phyloP scores from a whole-genome alignment of 306 rosid species.

The Cucurbita argyrosperma region DNA sequence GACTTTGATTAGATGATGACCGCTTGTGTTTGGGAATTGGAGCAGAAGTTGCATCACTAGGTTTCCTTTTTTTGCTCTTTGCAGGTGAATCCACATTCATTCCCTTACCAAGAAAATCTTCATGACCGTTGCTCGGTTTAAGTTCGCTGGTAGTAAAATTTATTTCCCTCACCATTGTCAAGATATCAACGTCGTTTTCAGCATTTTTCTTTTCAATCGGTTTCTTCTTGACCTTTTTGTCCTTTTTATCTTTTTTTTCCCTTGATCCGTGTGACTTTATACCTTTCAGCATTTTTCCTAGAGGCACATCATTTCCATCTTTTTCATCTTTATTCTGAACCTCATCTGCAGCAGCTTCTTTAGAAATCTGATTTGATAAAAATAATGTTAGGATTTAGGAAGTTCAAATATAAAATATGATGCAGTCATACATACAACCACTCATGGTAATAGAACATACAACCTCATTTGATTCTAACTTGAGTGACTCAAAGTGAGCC shows the following conservation, averaged over 20 bases:
- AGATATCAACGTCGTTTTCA: slow-evolving; percentile 51
- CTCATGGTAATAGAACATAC: slow-evolving; percentile 23
- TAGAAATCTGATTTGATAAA: slow-evolving; percentile 27
- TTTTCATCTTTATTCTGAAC: slow-evolving; percentile 38
- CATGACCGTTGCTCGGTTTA: slow-evolving; percentile 74
- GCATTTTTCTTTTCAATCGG: slow-evolving; percentile 23
- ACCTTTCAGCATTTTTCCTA: slow-evolving; percentile 55
- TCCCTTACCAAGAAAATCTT: slow-evolving; percentile 27
- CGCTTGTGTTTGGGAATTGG: slow-evolving; percentile 47
- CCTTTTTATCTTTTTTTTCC: slow-evolving; percentile 48
- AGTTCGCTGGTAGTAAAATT: slow-evolving; percentile 43
- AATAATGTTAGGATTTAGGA: slow-evolving; percentile 8
- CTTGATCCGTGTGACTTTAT: slow-evolving; percentile 44
- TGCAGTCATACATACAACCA: not conserved
- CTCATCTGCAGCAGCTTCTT: slow-evolving; percentile 38
- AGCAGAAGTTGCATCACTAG: slow-evolving; percentile 27
- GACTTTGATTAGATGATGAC: slow-evolving; percentile 34
- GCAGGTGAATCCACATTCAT: slow-evolving; percentile 17
- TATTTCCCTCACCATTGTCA: slow-evolving; percentile 57
- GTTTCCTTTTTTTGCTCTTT: slow-evolving; percentile 42
- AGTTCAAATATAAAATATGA: slow-evolving; percentile 5
- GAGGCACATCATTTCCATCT: slow-evolving; percentile 56
- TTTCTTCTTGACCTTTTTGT: slow-evolving; percentile 27
- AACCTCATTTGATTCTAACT: slow-evolving; percentile 43
- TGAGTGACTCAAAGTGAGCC: slow-evolving; percentile 77